Base-by-base conservation (phyloP, 352 stramenopile genomes). In the Globisporangium paddicum region DNA sequence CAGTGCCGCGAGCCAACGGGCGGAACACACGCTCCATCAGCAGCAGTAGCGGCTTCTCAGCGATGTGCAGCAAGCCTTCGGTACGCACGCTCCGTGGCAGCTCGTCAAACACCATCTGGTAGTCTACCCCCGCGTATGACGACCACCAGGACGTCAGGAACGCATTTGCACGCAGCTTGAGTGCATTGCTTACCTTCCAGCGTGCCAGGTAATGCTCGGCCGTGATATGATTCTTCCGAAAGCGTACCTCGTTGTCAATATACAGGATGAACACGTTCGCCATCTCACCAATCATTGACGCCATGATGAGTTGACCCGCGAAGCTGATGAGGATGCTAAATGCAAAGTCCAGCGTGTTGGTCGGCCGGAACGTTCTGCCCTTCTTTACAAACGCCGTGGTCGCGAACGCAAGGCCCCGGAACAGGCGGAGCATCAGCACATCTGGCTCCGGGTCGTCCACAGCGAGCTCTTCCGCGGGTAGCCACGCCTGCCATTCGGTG, bases 221-320 rank as follows among this genome's bases (percentile, higher is more conserved):
- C 7, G 77, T 66, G 44, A 89, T 79, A 48, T 90, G 77, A 53
- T 75, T 84, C 60, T 89, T 90, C n/a, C 78, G 78, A 58, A 82
- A 90, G 28, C 79, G 73, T 28, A 87, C 72, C 61, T 87, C 73
- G 54, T 86, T 85, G 44, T 82, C 71, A 37, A 82, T 86, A 32
- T 72, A 82, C 1, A 81, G 59, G 58, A 87, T 62, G 51, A 82
- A 86, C 0, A 90, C 59, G 30, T 80, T 85, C 3, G 78, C 79
- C 55, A 89, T 77, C 58, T 89, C 76, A 18, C 78, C 75, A 50
- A 90, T 89, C 76, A 90, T 89, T 14, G 87, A 67, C n/a, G 77
- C 75, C 81, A 87, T 90, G 46, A 82, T 64, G 18, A 90, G 66
- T 57, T 87, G 75, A 0, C 81, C 77, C 6, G 70, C 42, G 35